Percentiles rank a stretch among this genome's conserved stretches.
Evolutionary conservation across 129 eudicot species (phyloP).

Genomic region (Artemisia argyi): DNA sequence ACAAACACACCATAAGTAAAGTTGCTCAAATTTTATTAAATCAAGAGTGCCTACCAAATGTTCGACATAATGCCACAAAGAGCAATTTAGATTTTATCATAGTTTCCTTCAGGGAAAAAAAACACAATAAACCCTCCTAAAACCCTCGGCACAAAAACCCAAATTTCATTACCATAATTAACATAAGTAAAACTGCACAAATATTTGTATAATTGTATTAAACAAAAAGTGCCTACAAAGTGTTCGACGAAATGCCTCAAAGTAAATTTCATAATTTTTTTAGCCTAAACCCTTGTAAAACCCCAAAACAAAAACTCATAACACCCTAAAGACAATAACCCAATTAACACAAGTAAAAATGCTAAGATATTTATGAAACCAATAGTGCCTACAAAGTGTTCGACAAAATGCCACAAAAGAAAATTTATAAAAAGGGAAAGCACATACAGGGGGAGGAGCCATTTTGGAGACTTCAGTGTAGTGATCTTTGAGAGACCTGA

Average conservation of each 20-base stretch:
- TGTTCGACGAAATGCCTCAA: conserved; percentile 19
- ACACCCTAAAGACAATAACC: no score
- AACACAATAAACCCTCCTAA: background rate
- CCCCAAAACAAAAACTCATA: background rate
- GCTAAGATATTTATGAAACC: background rate
- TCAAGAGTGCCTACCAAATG: conserved; percentile 25
- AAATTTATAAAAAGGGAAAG: background rate
- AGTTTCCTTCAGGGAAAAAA: no score
- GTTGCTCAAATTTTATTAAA: background rate
- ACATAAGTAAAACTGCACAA: background rate
- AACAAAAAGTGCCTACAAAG: conserved; percentile 16
- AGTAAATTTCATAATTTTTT: no score
- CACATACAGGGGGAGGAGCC: conserved; percentile 74
- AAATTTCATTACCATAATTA: no score
- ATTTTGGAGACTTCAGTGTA: conserved; percentile 70
- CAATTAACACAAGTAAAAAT: no score
- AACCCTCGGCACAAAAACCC: no score
- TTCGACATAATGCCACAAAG: conserved; percentile 25
- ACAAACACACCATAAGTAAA: no score
- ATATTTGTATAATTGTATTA: background rate
- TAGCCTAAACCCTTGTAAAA: background rate
- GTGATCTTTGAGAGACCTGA: conserved; percentile 85
- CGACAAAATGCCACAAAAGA: conserved; percentile 24
- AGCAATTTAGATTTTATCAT: background rate
- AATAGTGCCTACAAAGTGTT: conserved; percentile 28